phyloP scores from a whole-genome alignment of 768 basidiomycete species.

The Suillus clintonianus region DNA sequence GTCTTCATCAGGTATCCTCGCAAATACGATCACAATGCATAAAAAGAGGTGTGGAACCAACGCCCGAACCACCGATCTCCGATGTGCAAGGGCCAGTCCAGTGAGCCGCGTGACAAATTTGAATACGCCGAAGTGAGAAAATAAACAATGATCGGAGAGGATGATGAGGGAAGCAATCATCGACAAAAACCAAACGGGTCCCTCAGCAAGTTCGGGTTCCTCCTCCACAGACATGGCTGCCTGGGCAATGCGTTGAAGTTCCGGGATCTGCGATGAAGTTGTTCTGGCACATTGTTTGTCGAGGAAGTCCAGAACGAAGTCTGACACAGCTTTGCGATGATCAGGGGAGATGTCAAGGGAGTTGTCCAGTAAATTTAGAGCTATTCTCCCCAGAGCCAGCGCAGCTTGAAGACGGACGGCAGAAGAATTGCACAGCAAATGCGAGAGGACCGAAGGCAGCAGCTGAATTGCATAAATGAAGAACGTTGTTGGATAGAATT shows the following conservation, averaged over 20 bases:
- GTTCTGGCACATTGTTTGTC: slow-evolving; percentile 14
- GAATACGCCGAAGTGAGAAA: slow-evolving; percentile 39
- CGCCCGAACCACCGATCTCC: slow-evolving; percentile 34
- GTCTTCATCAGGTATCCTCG: slow-evolving; percentile 37
- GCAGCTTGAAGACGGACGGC: slow-evolving; percentile 24
- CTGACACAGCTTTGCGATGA: slow-evolving; percentile 26
- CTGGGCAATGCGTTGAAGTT: slow-evolving; percentile 29
- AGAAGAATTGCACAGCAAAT: slow-evolving; percentile 13
- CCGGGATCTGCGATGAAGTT: neutral
- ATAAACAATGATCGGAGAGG: slow-evolving; percentile 46
- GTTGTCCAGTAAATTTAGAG: slow-evolving; percentile 27
- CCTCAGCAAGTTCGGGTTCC: slow-evolving; percentile 17
- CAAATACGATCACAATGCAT: slow-evolving; percentile 58
- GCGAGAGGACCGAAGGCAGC: slow-evolving; percentile 21
- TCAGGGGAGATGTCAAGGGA: slow-evolving; percentile 31
- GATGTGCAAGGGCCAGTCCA: slow-evolving; percentile 32
- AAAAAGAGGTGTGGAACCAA: slow-evolving; percentile 52
- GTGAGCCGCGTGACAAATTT: slow-evolving; percentile 42
- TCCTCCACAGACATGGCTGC: slow-evolving; percentile 28
- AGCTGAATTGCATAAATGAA: slow-evolving; percentile 19
- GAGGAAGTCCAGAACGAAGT: slow-evolving; percentile 27
- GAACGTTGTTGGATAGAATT: slow-evolving; percentile 15
- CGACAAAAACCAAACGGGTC: slow-evolving; percentile 46
- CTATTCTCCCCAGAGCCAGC: slow-evolving; percentile 25
- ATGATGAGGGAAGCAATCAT: slow-evolving; percentile 49